Evolutionary conservation across 2,329 filamentous ascomycete species (phyloP), one percentile per base, ranked within the genome.

Genomic region (Alternaria sp.): DNA sequence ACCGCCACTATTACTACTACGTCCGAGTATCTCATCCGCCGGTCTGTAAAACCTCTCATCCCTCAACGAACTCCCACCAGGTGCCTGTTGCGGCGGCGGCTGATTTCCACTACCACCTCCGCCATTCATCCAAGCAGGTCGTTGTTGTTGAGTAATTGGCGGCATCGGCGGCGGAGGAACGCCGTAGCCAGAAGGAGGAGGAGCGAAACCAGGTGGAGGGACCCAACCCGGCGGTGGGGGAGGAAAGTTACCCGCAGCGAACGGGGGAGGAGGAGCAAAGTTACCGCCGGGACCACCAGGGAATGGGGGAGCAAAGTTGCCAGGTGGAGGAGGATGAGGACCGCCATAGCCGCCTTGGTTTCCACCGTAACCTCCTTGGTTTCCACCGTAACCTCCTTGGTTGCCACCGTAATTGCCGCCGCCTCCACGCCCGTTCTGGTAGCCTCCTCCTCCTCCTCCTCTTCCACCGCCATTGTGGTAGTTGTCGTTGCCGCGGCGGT

Each of bases 191-290:
- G 24, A 26, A 26, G 38, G 62, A 8, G 61, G 57, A 16, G 34
- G 74, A 1, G 72, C 70, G 73, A 73, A 76, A 8, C 74, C 72
- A 2, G 73, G 67, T 1, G 74, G 70, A n/a, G 70, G 70, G 2
- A 71, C 32, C 32, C 32, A 36, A 6, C 32, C 66, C 7, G 72
- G 68, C 4, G 38, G 38, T n/a, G 39, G 39, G 0, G 62, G 67
- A 0, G 66, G 62, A 7, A 59, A 67, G 66, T 70, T 63, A 12
- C 63, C 72, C 43, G 72, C 74, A 7, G 77, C 66, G 12, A 72
- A 67, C 0, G 62, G 66, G 0, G 64, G 61, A 4, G 62, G 66
- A 1, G 65, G 62, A 7, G 63, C 56, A 54, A 59, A 67, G 67
- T 71, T 63, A 6, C 26, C 30, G 12, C 42, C 32, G 14, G 12